These are phyloP conservation scores for Acacia pycnantha DNA, from an alignment of 331 rosid genomes.

Conservation along the genomic window DNA sequence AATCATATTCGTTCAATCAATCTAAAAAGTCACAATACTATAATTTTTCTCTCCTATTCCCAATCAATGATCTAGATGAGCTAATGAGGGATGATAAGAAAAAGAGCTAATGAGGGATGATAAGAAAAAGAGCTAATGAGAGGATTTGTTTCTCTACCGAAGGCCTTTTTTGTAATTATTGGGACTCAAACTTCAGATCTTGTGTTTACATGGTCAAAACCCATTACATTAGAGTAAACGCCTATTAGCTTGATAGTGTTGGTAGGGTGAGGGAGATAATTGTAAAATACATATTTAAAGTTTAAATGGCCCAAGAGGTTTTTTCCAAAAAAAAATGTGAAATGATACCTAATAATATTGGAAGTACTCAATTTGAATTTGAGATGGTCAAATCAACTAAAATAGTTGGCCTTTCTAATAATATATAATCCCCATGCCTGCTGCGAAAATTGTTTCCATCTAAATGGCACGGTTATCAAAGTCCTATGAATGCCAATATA, in stretches of 20 bases:
- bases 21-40: too few species aligned
- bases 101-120: too few species aligned
- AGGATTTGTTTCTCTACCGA: too few species aligned
- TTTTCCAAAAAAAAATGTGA: neutral
- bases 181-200: too few species aligned
- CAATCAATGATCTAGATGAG: too few species aligned
- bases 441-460: neutral
- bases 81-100: too few species aligned
- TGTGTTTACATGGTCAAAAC: too few species aligned
- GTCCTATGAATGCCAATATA: neutral
- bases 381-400: neutral
- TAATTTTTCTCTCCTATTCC: too few species aligned
- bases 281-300: neutral
- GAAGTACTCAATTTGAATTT: neutral
- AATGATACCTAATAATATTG: neutral
- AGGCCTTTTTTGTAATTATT: too few species aligned
- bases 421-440: neutral
- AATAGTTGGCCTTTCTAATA: neutral
- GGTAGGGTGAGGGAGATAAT: neutral
- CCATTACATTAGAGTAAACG: too few species aligned
- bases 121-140: too few species aligned
- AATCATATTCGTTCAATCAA: too few species aligned
- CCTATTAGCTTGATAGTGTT: neutral
- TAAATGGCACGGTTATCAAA: neutral
- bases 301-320: neutral